phyloP scores from a whole-genome alignment of 768 basidiomycete genomes.

The Leccinum broughii region DNA sequence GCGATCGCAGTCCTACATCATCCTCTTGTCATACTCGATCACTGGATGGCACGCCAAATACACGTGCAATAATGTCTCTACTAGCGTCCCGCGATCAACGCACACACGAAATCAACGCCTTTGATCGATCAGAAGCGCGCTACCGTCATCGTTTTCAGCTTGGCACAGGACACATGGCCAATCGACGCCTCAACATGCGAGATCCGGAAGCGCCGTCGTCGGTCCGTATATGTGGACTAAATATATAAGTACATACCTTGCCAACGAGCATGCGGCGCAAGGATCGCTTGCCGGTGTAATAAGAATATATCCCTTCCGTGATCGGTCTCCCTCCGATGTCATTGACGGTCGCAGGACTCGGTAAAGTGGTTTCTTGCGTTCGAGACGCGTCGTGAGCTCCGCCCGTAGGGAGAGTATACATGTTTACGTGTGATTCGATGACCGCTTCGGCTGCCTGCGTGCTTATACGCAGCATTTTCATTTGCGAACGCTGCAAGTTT shows the following conservation, averaged over 20 bases:
- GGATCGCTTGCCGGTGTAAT: neutral
- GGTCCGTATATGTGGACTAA: neutral
- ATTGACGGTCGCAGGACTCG: constrained; percentile 3
- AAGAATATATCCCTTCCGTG: neutral
- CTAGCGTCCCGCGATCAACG: neutral
- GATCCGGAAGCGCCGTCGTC: too few relatives aligned
- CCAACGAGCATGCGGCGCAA: neutral
- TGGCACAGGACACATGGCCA: neutral
- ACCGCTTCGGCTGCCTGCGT: constrained; percentile 31
- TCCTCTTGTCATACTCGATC: neutral
- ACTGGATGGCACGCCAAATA: neutral
- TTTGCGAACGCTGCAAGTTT: constrained; percentile 27
- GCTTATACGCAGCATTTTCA: constrained; percentile 29
- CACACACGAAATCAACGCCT: neutral
- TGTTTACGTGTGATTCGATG: constrained; percentile 38
- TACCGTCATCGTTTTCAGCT: neutral
- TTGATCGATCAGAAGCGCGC: neutral
- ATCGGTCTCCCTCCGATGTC: constrained; percentile 6
- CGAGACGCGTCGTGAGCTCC: neutral
- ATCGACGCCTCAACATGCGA: neutral
- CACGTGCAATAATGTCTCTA: neutral
- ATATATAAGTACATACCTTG: too few relatives aligned
- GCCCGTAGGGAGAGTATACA: constrained; percentile 31
- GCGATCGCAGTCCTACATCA: neutral
- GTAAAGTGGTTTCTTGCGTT: neutral